Percentiles rank a stretch among this genome's conserved stretches.
Conservation (phyloP, 805 yeast genomes). For the Ogataea philodendri region DNA sequence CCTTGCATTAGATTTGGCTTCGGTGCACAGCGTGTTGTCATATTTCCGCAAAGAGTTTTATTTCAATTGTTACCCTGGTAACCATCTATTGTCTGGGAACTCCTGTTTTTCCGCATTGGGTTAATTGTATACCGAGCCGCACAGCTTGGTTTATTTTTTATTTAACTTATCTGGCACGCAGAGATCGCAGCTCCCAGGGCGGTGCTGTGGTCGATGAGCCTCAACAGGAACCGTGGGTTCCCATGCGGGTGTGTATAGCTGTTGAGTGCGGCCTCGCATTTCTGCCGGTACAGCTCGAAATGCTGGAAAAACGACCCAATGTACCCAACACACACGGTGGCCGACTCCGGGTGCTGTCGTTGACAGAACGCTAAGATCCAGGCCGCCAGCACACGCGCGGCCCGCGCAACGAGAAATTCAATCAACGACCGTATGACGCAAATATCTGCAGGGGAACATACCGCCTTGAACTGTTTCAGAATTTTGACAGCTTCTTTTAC, state of each 20-base stretch:
- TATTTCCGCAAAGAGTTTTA: slow-evolving; percentile 7
- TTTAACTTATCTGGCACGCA: slow-evolving; percentile 3
- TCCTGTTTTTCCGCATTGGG: slow-evolving; percentile 3
- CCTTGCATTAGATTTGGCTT: slow-evolving; percentile 5
- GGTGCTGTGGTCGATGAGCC: slow-evolving; percentile 13
- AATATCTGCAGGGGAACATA: neutral
- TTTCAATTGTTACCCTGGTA: neutral
- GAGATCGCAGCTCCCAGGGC: slow-evolving; percentile 19
- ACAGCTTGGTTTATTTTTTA: slow-evolving; percentile 2
- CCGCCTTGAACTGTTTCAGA: neutral
- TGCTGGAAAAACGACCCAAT: slow-evolving; percentile 52
- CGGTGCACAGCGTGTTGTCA: slow-evolving; percentile 8
- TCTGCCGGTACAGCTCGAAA: slow-evolving; percentile 39
- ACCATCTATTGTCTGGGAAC: slow-evolving; percentile 4
- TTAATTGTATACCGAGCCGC: slow-evolving; percentile 4
- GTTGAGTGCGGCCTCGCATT: slow-evolving; percentile 29
- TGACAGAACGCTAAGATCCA: slow-evolving; percentile 38
- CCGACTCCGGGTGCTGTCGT: slow-evolving; percentile 2
- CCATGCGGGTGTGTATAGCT: neutral
- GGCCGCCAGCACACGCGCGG: slow-evolving; percentile 43
- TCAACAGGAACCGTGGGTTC: slow-evolving; percentile 1
- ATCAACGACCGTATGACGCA: slow-evolving; percentile 26
- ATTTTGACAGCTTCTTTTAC: neutral
- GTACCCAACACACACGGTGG: slow-evolving; percentile 40
- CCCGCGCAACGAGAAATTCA: slow-evolving; percentile 41